Evolutionary conservation across 805 yeast species (phyloP).

Genomic region (Naumovozyma baii): DNA sequence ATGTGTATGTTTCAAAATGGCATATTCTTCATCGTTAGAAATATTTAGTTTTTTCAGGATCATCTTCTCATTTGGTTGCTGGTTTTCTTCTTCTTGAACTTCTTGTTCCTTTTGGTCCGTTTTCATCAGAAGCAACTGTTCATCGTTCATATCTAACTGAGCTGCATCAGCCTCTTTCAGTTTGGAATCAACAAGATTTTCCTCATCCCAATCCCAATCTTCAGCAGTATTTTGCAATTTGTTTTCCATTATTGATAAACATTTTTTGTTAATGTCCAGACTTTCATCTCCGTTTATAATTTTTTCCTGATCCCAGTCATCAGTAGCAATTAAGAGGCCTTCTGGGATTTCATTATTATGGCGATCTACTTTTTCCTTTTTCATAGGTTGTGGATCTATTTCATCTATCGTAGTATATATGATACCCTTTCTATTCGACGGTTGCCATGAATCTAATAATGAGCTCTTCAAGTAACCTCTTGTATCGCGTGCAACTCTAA

Average conservation of each 20-base stretch:
- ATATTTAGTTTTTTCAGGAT: slow-evolving; percentile 61
- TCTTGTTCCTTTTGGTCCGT: slow-evolving; percentile 3
- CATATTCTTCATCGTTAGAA: slow-evolving; percentile 84
- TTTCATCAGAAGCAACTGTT: slow-evolving; percentile 55
- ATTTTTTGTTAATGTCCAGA: not conserved
- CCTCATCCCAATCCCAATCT: slow-evolving; percentile 37
- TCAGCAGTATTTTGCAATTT: slow-evolving; percentile 21
- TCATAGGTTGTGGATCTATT: slow-evolving; percentile 14
- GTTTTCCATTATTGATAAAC: slow-evolving; percentile 1
- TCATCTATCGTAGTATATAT: slow-evolving; percentile 14
- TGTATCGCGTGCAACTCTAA: slow-evolving; percentile 47
- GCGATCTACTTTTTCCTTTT: slow-evolving; percentile 11
- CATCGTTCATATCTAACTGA: slow-evolving; percentile 76
- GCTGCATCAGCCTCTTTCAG: slow-evolving; percentile 25
- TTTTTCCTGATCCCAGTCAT: slow-evolving; percentile 68
- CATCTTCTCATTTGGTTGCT: slow-evolving; percentile 36
- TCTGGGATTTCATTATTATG: slow-evolving; percentile 32
- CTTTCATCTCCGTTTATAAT: slow-evolving; percentile 41
- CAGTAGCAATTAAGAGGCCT: slow-evolving; percentile 55
- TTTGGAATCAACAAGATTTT: slow-evolving; percentile 67
- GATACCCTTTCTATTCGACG: slow-evolving; percentile 13
- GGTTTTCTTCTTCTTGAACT: slow-evolving; percentile 3
- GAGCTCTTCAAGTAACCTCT: slow-evolving; percentile 36
- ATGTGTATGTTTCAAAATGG: slow-evolving; percentile 70
- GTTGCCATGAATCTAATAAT: slow-evolving; percentile 5